A percentile compares a stretch with the other conserved stretches of the same genome.
phyloP scores from a whole-genome alignment of 2,329 filamentous ascomycete genomes.

The Alternaria arbusti region DNA sequence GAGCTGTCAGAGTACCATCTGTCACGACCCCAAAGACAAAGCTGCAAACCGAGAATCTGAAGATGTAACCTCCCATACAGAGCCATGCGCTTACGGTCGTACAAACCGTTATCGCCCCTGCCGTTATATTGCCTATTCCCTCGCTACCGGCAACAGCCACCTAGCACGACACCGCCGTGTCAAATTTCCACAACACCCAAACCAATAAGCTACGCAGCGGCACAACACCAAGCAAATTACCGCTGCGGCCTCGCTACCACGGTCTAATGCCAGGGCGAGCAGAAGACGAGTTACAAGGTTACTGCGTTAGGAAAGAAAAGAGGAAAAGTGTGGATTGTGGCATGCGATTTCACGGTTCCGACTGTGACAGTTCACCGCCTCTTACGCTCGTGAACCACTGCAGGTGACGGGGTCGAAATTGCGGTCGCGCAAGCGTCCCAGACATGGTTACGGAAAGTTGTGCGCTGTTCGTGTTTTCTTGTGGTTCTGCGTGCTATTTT shows the following conservation, averaged over 20 bases:
- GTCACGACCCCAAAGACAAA: background rate
- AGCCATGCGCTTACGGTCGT: background rate
- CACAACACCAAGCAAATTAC: constrained; percentile 10
- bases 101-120: constrained; percentile 1
- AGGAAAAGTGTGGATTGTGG: constrained; percentile 13
- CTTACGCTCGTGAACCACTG: constrained; percentile 3
- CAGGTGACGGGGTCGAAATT: background rate
- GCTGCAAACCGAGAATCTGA: background rate
- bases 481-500: constrained; percentile 4
- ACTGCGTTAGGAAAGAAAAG: constrained; percentile 6
- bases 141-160: constrained; percentile 7
- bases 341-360: constrained; percentile 5
- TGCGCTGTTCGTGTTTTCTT: background rate
- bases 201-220: constrained; percentile 2
- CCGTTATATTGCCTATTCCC: background rate
- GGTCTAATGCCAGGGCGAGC: constrained; percentile 3
- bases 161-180: background rate
- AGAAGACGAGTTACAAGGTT: background rate
- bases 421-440: constrained; percentile 9
- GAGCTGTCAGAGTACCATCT: background rate
- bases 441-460: background rate
- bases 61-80: background rate
- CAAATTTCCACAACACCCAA: background rate
- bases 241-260: constrained; percentile 9
- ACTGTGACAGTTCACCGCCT: constrained; percentile 3